Evolutionary conservation across 2,329 filamentous ascomycete genomes (phyloP), one percentile per base, ranked within the genome.

Genomic region (Trematosphaeria pertusa): DNA sequence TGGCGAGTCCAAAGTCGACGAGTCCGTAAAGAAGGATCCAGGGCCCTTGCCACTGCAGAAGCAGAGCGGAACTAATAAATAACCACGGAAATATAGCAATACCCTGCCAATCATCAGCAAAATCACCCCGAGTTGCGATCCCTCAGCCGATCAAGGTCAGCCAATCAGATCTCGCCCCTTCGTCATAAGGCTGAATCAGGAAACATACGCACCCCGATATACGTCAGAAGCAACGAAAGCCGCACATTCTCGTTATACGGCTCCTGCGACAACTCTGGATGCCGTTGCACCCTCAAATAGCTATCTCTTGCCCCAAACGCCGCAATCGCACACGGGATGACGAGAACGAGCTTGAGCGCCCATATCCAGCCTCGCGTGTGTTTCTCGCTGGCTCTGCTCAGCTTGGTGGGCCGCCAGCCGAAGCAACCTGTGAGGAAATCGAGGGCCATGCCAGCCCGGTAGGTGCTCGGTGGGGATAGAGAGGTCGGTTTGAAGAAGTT

Each of bases 51-150:
- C 8, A 48, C 17, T 31, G 32, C 12, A 33, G 28, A 4, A 57
- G n/a, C 2, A 56, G 30, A 7, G 24, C 17, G 8, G 32, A 35
- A 26, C 43, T 48, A 33, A 61, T 31, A 30, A 58, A 52, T 2
- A 41, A 11, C 55, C 57, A 61, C 12, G 43, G 37, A 21, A 58
- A 55, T 7, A 48, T 40, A 4, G 37, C 24, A 22, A 58, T 22
- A 17, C 37, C 21, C 57, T 56, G 26, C n/a, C 4, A 11, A 20
- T 14, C 11, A 20, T 46, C 35, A 49, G n/a, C n/a, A n/a, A n/a
- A n/a, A n/a, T n/a, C n/a, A n/a, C n/a, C n/a, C n/a, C n/a, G n/a
- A n/a, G n/a, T n/a, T n/a, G n/a, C n/a, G n/a, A n/a, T n/a, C n/a
- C n/a, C n/a, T n/a, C n/a, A n/a, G n/a, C n/a, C n/a, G n/a, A n/a